Evolutionary conservation across 2,329 filamentous ascomycete genomes (phyloP).

Genomic region (Paracoccidioides brasiliensis): DNA sequence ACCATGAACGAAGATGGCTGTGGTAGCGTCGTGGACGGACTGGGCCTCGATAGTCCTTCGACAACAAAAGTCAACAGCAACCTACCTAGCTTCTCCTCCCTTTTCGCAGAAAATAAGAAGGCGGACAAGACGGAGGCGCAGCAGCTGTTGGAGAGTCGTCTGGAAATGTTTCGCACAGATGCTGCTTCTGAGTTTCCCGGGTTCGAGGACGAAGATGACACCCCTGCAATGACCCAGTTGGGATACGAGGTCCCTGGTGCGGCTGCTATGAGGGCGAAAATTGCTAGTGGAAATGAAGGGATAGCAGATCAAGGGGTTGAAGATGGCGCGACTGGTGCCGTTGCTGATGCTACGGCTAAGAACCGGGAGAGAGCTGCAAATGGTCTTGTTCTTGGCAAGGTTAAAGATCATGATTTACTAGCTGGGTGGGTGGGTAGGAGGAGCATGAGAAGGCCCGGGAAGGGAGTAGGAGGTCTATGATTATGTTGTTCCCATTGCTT

Average conservation of each 20-base stretch:
- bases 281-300: slow-evolving; percentile 20
- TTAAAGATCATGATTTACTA: slow-evolving; percentile 20
- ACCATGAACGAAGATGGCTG: slow-evolving; percentile 35
- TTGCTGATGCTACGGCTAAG: not conserved
- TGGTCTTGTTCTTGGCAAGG: slow-evolving; percentile 16
- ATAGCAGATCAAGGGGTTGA: not conserved
- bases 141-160: slow-evolving; percentile 7
- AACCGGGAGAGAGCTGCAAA: not conserved
- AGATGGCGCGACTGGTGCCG: not conserved
- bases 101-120: slow-evolving; percentile 14
- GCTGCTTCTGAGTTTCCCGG: slow-evolving; percentile 12
- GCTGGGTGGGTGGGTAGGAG: slow-evolving; percentile 23
- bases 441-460: slow-evolving; percentile 23
- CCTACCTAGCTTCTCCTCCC: slow-evolving; percentile 21
- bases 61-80: slow-evolving; percentile 14
- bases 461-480: slow-evolving; percentile 8
- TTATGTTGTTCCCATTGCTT: not conserved
- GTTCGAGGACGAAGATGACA: slow-evolving; percentile 17
- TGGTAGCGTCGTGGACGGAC: slow-evolving; percentile 24
- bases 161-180: slow-evolving; percentile 11
- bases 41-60: slow-evolving; percentile 10
- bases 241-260: slow-evolving; percentile 40
- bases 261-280: slow-evolving; percentile 43
- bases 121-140: slow-evolving; percentile 8
- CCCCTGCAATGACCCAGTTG: slow-evolving; percentile 34